Evolutionary conservation across 1,139 yeast species (phyloP), one percentile per base, ranked within the genome.

Genomic region (Tardiomyces depauwii): DNA sequence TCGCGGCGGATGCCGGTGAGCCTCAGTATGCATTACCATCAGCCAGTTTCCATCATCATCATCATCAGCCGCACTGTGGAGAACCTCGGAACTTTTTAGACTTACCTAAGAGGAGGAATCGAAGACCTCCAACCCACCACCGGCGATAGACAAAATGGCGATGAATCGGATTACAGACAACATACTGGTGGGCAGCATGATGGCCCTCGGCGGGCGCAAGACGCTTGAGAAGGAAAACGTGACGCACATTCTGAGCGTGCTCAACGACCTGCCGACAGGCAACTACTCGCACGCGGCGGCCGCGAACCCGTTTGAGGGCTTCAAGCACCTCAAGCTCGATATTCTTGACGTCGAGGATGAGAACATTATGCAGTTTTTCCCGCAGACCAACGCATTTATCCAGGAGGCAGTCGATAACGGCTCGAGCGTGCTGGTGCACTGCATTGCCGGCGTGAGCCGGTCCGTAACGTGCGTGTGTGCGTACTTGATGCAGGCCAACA

Each of bases 391-490:
- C 55, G 65, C 64, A 12, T 87, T 85, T 61, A 83, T 91, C 9
- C 82, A 82, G 42, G 56, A 63, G 2, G 88, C 89, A 0, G 66
- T 85, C 39, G 74, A 45, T 14, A 42, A 42, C 2, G 55, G 56
- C 38, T 58, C 56, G 6, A 60, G 61, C 18, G 61, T 66, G 6
- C 56, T 68, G 16, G 68, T 70, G 16, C 73, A 68, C 49, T 70
- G 66, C 51, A 86, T 88, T 47, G 96, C 95, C 28, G 98, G 98
- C 1, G 76, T 80, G 25, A 85, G 95, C 2, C 68, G 98, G 53
- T 82, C 95, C 1, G 86, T 78, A 0, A 68, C 94, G 0, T 69
- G 87, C 30, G 68, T 80, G 13, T 72, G 80, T 40, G 94, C 95
- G 1, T 91, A 82, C 61, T 64, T 91, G 51, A 88, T 91, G 93